These are phyloP conservation scores for Triticum timopheevii DNA, from an alignment of 176 grass and related monocot species.

Conservation along the genomic window DNA sequence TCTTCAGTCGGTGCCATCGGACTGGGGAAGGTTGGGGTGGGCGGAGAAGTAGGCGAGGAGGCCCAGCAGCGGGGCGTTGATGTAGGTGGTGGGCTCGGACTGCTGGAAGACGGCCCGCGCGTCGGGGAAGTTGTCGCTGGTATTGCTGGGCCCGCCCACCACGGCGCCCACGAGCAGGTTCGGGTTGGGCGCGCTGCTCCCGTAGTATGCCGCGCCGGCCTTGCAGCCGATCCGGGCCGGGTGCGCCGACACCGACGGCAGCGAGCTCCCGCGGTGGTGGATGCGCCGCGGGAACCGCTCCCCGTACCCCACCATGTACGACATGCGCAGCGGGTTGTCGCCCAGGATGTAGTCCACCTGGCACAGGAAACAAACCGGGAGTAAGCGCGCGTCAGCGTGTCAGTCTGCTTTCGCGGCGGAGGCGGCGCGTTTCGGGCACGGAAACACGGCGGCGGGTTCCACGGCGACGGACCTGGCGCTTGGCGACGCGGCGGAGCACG, in stretches of 20 bases:
- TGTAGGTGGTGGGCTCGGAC: slow-evolving; percentile 88
- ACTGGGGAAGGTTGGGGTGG: slow-evolving; percentile 50
- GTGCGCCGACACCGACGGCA: slow-evolving; percentile 62
- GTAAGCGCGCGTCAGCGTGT: too few species aligned
- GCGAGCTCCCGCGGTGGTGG: slow-evolving; percentile 85
- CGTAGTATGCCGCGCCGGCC: slow-evolving; percentile 62
- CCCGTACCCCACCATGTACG: slow-evolving; percentile 96
- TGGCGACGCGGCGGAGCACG: slow-evolving; percentile 76
- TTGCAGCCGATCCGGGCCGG: slow-evolving; percentile 67
- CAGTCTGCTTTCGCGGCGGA: background rate
- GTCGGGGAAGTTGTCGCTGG: slow-evolving; percentile 69
- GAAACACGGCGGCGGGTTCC: background rate
- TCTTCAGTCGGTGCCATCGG: slow-evolving; percentile 23
- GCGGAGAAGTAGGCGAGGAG: slow-evolving; percentile 80
- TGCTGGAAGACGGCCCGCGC: slow-evolving; percentile 71
- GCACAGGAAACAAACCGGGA: background rate
- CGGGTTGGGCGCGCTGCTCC: slow-evolving; percentile 58
- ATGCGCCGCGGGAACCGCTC: slow-evolving; percentile 62
- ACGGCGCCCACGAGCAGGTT: slow-evolving; percentile 80
- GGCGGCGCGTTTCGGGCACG: background rate
- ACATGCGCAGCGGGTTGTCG: slow-evolving; percentile 88
- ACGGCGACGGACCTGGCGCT: slow-evolving; percentile 50
- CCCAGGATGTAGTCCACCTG: slow-evolving; percentile 94
- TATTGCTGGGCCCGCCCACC: slow-evolving; percentile 76
- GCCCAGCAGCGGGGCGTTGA: slow-evolving; percentile 79